Evolutionary conservation across 805 yeast species (phyloP), one percentile per base, ranked within the genome.

Genomic region (Hagleromyces aurorensis): DNA sequence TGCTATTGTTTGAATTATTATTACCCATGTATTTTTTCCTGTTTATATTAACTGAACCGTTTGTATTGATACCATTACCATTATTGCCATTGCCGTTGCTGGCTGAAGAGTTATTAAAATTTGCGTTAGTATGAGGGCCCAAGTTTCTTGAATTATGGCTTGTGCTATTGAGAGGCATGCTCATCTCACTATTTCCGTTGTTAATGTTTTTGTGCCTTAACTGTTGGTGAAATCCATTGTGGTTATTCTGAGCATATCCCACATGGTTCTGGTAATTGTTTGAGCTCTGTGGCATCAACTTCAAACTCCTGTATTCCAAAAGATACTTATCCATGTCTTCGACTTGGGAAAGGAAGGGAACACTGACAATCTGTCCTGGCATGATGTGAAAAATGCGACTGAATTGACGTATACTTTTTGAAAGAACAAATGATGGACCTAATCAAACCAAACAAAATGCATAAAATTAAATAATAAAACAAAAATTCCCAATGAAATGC

Each of bases 311-410:
- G 29, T 49, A 52, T 23, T 53, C 51, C 15, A 34, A 15, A 16
- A 55, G 25, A 29, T 51, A 52, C 25, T 43, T 50, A 15, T 55
- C 54, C 42, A 57, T 48, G 33, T 57, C 61, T 29, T 57, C 62
- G 14, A 44, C 27, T 33, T 57, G 62, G 13, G 59, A 53, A 13
- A 52, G 39, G 38, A 53, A 57, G 17, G 62, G 53, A 18, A 50
- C 38, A 32, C 47, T 45, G 7, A 44, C 44, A 9, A 52, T 42
- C 32, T 45, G 32, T 23, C 58, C 56, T 12, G 58, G 56, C 58
- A 52, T 52, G 12, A 14, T 19, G 21, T 11, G 16, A 23, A 11
- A 17, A 16, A 15, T 23, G 13, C 13, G 11, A 23, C 13, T 11
- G 6, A 20, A 20, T 20, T 11, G 12, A 20, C 22, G 13, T 20